phyloP scores from a whole-genome alignment of 805 yeast genomes.

The Candida bentonensis region DNA sequence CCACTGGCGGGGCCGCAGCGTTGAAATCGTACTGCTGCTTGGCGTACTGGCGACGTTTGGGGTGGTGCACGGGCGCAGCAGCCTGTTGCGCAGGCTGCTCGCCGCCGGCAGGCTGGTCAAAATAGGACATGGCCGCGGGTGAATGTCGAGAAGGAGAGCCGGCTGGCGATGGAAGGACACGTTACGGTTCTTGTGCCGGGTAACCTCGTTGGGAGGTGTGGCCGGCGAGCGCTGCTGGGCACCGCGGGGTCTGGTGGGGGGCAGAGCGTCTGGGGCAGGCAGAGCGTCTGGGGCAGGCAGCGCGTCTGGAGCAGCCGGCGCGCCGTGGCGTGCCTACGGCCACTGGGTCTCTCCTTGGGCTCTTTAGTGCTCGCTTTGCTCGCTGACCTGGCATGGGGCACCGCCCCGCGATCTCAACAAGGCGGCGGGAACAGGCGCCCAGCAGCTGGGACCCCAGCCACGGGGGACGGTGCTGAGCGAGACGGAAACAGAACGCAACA shows the following conservation, averaged over 20 bases:
- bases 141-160: no score
- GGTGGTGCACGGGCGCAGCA: conserved; percentile 11
- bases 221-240: background rate
- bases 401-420: no score
- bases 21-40: conserved; percentile 29
- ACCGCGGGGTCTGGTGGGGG: background rate
- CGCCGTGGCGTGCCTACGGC: no score
- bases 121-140: background rate
- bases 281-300: no score
- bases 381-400: no score
- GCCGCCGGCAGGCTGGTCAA: conserved; percentile 1
- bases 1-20: conserved; percentile 17
- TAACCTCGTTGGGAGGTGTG: background rate
- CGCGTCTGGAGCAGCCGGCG: no score
- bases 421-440: no score
- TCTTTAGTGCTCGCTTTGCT: no score
- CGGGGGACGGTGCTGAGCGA: conserved; percentile 12
- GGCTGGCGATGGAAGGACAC: no score
- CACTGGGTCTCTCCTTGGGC: no score
- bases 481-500: conserved; percentile 24
- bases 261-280: conserved; percentile 2
- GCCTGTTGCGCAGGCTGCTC: background rate
- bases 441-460: no score
- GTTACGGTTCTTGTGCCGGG: background rate
- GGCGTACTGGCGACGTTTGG: conserved; percentile 35